Conservation (phyloP, 441 rosid genomes). For the Populus hybrid region DNA sequence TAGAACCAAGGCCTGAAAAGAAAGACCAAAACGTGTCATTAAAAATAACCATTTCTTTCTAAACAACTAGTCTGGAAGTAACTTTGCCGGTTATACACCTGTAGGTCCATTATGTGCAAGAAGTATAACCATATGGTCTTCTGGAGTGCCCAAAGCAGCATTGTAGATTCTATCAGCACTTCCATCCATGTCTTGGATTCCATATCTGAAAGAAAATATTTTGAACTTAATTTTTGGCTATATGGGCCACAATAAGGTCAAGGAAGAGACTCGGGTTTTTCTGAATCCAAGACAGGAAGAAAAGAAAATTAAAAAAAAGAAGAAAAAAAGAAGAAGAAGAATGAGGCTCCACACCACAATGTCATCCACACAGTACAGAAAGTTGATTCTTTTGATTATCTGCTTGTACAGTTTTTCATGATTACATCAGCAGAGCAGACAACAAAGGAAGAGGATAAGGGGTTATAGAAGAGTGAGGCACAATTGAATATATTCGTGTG, state of each 20-base stretch:
- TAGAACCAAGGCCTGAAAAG: constrained; percentile 78
- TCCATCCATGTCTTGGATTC: constrained; percentile 63
- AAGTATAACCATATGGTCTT: constrained; percentile 66
- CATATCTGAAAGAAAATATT: constrained; percentile 47
- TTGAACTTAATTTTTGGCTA: constrained; percentile 9
- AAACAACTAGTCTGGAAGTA: constrained; percentile 8
- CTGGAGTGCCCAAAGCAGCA: constrained; percentile 59
- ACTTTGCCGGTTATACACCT: constrained; percentile 37
- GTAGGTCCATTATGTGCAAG: constrained; percentile 93
- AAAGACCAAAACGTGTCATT: constrained; percentile 6
- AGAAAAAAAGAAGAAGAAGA: too few species aligned
- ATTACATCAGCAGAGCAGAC: not conserved
- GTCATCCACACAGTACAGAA: not conserved
- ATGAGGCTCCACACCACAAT: not conserved
- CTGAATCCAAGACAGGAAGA: not conserved
- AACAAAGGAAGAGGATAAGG: not conserved
- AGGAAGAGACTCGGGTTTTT: not conserved
- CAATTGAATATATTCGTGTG: not conserved
- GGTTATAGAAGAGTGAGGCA: not conserved
- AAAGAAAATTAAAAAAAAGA: not conserved
- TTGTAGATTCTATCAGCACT: constrained; percentile 58
- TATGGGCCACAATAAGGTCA: not conserved
- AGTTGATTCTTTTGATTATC: not conserved
- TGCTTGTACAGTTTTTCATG: not conserved
- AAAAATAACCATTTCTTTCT: constrained; percentile 3